These are phyloP conservation scores for Sesbania bispinosa DNA, from an alignment of 306 rosid genomes.

Conservation along the genomic window DNA sequence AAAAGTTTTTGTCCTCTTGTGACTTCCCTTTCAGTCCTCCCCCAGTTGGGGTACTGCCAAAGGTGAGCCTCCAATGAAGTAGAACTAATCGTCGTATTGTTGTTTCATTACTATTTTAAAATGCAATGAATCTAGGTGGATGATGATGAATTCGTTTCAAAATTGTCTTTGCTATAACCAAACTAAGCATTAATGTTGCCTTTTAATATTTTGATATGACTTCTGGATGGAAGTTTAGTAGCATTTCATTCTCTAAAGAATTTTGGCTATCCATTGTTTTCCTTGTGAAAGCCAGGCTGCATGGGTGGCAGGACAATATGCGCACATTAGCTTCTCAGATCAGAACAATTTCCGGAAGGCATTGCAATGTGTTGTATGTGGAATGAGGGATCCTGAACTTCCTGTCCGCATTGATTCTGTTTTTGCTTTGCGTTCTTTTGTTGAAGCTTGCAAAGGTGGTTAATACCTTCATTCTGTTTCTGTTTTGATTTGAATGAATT, in stretches of 20 bases:
- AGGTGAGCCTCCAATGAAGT: neutral
- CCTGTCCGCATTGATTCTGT: conserved; percentile 98
- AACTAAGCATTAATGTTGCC: neutral
- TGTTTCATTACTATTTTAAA: neutral
- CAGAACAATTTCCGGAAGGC: conserved; percentile 86
- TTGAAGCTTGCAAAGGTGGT: conserved; percentile 90
- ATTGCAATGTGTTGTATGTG: conserved; percentile 80
- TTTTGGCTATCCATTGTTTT: neutral
- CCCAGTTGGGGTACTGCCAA: neutral
- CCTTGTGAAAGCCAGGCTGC: conserved; percentile 64
- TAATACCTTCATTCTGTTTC: neutral
- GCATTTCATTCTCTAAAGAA: neutral
- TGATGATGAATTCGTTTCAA: conserved; percentile 3
- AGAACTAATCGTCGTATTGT: neutral
- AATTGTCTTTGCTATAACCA: neutral
- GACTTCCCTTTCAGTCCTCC: neutral
- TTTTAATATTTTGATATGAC: neutral
- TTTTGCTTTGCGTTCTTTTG: conserved; percentile 87
- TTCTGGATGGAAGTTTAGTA: neutral
- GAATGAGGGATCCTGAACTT: conserved; percentile 90
- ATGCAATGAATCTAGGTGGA: neutral
- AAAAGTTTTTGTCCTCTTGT: neutral
- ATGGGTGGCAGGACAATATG: conserved; percentile 98
- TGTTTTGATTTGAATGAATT: neutral
- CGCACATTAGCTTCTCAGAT: conserved; percentile 74